Conservation (phyloP, 1,284 basidiomycete species). For the Gomphus bonarii region DNA sequence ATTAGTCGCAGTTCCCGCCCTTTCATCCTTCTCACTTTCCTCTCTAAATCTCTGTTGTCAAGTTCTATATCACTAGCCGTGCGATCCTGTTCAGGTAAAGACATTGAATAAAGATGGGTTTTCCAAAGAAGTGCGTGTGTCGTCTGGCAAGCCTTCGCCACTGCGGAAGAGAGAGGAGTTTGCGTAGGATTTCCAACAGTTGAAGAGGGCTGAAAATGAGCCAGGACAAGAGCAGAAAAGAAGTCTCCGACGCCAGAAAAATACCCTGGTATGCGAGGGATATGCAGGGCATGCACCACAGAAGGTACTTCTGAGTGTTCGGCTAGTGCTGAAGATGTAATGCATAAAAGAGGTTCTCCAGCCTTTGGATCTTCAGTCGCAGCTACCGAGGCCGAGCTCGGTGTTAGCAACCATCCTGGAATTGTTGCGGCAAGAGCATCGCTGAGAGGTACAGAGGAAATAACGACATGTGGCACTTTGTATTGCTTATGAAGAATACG, state of each 20-base stretch:
- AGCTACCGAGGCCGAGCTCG: constrained; percentile 12
- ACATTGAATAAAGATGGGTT: constrained; percentile 50
- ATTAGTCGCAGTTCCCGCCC: constrained; percentile 75
- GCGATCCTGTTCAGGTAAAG: constrained; percentile 35
- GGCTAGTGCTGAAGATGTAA: constrained; percentile 44
- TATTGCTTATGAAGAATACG: constrained; percentile 65
- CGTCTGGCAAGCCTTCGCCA: constrained; percentile 66
- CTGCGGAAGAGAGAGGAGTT: constrained; percentile 45
- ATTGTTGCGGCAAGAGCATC: constrained; percentile 42
- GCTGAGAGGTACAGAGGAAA: constrained; percentile 77
- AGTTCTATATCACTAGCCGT: constrained; percentile 62
- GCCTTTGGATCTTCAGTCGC: constrained; percentile 17
- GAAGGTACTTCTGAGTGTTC: constrained; percentile 21
- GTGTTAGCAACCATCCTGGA: constrained; percentile 29
- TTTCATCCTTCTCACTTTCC: constrained; percentile 64
- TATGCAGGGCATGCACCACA: constrained; percentile 54
- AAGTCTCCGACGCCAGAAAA: constrained; percentile 96
- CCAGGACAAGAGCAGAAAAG: constrained; percentile 89
- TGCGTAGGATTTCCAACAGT: constrained; percentile 7
- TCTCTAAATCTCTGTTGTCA: constrained; percentile 52
- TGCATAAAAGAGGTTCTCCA: constrained; percentile 59
- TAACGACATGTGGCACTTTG: constrained; percentile 77
- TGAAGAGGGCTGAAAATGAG: constrained; percentile 48
- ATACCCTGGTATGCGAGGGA: constrained; percentile 83
- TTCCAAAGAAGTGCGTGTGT: constrained; percentile 77